phyloP scores from a whole-genome alignment of 148 eudicot genomes.

The Nyssa sinensis region DNA sequence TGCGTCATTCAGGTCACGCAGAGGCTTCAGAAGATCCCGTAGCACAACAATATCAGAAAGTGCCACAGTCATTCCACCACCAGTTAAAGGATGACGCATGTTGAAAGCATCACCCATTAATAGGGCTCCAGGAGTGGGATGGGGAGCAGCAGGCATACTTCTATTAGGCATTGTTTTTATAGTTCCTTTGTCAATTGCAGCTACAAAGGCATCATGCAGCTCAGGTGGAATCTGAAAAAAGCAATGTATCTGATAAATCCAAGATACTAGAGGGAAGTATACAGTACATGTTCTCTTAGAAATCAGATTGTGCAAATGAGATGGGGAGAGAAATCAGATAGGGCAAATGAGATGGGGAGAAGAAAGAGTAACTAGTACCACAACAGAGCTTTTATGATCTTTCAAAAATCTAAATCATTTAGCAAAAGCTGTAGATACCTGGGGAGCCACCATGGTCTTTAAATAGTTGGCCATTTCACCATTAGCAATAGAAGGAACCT shows the following conservation, averaged over 20 bases:
- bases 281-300: not conserved
- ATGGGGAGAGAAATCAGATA: not conserved
- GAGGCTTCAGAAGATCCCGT: slow-evolving; percentile 1
- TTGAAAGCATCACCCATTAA: slow-evolving; percentile 7
- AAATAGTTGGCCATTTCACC: slow-evolving; percentile 17
- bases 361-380: not conserved
- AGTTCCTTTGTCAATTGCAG: not conserved
- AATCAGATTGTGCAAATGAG: not conserved
- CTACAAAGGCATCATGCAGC: not conserved
- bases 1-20: not conserved
- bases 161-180: slow-evolving; percentile 5
- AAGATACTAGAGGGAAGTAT: not conserved
- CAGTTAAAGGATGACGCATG: slow-evolving; percentile 5
- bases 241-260: not conserved
- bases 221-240: not conserved
- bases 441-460: slow-evolving; percentile 13
- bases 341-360: slow-evolving; percentile 2
- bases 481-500: slow-evolving; percentile 17
- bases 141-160: not conserved
- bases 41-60: slow-evolving; percentile 4
- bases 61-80: slow-evolving; percentile 3
- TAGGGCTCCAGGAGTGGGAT: not conserved
- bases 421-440: slow-evolving; percentile 5
- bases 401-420: not conserved
- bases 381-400: not conserved